These are phyloP conservation scores for Pistacia atlantica DNA, from an alignment of 345 rosid genomes.

Conservation along the genomic window DNA sequence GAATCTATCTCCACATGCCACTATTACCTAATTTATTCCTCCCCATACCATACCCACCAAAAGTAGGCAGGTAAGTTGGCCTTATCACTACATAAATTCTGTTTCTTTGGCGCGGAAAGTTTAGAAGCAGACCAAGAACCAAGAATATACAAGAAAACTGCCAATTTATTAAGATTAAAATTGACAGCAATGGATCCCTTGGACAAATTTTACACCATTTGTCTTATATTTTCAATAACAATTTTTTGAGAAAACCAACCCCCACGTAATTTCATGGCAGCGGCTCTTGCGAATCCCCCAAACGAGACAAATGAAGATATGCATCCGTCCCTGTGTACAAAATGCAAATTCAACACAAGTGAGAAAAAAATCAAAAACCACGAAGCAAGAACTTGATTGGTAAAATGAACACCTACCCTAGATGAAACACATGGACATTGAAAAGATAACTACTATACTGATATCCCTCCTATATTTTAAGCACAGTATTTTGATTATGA, in stretches of 20 bases:
- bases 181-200: constrained; percentile 12
- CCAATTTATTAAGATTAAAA: constrained; percentile 18
- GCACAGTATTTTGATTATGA: too few relatives aligned
- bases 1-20: background rate
- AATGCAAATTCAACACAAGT: background rate
- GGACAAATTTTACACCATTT: background rate
- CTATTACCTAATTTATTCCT: background rate
- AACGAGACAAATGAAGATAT: constrained; percentile 67
- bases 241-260: background rate
- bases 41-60: background rate
- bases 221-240: background rate
- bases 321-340: constrained; percentile 75
- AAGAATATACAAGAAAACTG: constrained; percentile 1
- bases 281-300: constrained; percentile 77
- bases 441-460: too few relatives aligned
- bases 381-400: background rate
- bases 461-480: too few relatives aligned
- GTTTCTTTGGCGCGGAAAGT: too few relatives aligned
- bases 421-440: background rate
- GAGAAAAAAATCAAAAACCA: background rate
- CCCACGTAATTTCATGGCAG: constrained; percentile 44
- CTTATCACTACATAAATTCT: too few relatives aligned
- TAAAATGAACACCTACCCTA: background rate
- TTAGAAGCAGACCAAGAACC: background rate
- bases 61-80: background rate